Evolutionary conservation across 805 yeast genomes (phyloP).

Genomic region (Pichia exigua): DNA sequence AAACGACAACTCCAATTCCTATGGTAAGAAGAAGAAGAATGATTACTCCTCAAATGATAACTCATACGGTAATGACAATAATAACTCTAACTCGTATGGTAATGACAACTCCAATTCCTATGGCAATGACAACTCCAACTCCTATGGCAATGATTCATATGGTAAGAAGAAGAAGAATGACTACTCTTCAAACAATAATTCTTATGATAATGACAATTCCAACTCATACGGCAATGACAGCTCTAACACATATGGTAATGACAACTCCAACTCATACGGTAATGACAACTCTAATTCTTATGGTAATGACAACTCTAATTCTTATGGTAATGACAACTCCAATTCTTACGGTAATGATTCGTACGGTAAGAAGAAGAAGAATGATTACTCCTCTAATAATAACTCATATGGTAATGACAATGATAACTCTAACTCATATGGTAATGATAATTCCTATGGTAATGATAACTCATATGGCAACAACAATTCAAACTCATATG

Average conservation of each 20-base stretch:
- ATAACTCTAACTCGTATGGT: conserved; percentile 12
- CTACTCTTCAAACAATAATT: conserved; percentile 10
- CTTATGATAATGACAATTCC: conserved; percentile 9
- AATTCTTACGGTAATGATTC: conserved; percentile 18
- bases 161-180: too few species aligned
- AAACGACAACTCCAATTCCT: conserved; percentile 4
- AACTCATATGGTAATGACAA: conserved; percentile 24
- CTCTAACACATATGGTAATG: conserved; percentile 14
- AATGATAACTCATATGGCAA: conserved; percentile 2
- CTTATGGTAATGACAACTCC: background rate
- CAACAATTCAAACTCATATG: conserved; percentile 21
- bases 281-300: conserved; percentile 15
- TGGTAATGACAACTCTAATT: conserved; percentile 15
- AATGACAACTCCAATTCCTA: conserved; percentile 23
- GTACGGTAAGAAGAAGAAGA: conserved; percentile 16
- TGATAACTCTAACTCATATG: conserved; percentile 16
- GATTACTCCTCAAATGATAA: conserved; percentile 14
- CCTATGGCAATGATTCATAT: conserved; percentile 10
- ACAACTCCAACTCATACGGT: conserved; percentile 18
- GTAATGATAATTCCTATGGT: conserved; percentile 15
- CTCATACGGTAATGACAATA: conserved; percentile 17
- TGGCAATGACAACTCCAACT: conserved; percentile 26
- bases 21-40: background rate
- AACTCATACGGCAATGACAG: conserved; percentile 19
- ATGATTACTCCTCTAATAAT: conserved; percentile 8